phyloP scores from a whole-genome alignment of 2,329 filamentous ascomycete species.

The Diaporthe vaccinii region DNA sequence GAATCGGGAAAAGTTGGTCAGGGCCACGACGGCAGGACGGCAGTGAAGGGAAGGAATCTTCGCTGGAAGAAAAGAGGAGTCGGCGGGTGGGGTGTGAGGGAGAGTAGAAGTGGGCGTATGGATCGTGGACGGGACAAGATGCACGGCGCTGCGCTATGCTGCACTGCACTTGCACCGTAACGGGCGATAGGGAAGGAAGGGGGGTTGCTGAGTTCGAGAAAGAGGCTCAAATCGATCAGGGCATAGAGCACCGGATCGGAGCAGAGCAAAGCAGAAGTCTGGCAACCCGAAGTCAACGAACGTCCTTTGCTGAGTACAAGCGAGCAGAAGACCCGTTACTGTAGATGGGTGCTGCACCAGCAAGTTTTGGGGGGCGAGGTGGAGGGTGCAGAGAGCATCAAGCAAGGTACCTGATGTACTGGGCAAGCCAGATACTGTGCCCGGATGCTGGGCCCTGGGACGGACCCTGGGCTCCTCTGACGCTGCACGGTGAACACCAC shows the following conservation, averaged over 20 bases:
- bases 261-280: background rate
- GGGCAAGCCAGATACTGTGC: background rate
- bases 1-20: conserved; percentile 34
- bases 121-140: conserved; percentile 30
- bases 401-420: conserved; percentile 10
- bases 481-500: background rate
- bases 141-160: conserved; percentile 15
- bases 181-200: background rate
- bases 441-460: conserved; percentile 8
- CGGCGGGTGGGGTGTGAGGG: conserved; percentile 28
- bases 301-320: background rate
- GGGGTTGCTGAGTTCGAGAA: background rate
- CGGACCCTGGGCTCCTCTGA: conserved; percentile 12
- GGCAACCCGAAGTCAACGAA: conserved; percentile 15
- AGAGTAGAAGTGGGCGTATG: conserved; percentile 34
- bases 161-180: conserved; percentile 24
- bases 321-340: background rate
- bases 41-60: conserved; percentile 31
- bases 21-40: conserved; percentile 34
- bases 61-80: conserved; percentile 35
- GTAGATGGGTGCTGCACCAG: conserved; percentile 10
- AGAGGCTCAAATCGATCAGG: conserved; percentile 21
- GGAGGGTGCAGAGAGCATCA: background rate
- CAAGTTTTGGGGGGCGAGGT: background rate
- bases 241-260: background rate